phyloP scores from a whole-genome alignment of 2,329 filamentous ascomycete species.

The Beauveria asiatica region DNA sequence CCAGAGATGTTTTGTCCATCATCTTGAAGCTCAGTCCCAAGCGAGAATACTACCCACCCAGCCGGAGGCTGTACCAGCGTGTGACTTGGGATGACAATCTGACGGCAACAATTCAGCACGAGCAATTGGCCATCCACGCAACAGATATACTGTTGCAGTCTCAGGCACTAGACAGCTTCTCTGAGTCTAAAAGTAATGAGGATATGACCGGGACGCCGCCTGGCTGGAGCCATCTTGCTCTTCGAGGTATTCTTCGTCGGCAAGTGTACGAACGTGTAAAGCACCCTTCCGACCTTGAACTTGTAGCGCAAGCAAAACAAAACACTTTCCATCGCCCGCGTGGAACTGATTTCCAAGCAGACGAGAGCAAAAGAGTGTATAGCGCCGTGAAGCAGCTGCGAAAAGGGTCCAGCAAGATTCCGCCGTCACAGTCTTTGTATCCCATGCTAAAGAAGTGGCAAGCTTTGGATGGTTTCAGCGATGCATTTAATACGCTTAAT shows the following conservation, averaged over 20 bases:
- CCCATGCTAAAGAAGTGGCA: not conserved
- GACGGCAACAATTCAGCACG: conserved; percentile 29
- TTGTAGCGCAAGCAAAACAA: not conserved
- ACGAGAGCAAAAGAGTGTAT: not conserved
- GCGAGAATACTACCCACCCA: conserved; percentile 29
- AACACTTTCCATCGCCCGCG: not conserved
- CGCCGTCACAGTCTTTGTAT: not conserved
- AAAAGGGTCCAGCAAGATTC: not conserved
- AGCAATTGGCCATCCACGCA: conserved; percentile 24
- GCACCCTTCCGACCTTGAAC: not conserved
- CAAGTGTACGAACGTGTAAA: conserved; percentile 18
- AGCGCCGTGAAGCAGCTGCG: not conserved
- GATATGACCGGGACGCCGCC: not conserved
- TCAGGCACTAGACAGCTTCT: conserved; percentile 18
- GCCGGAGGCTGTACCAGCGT: conserved; percentile 25
- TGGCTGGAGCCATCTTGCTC: not conserved
- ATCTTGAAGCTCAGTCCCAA: conserved; percentile 20
- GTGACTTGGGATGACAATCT: conserved; percentile 24
- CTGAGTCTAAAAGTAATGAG: not conserved
- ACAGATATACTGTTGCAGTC: conserved; percentile 24
- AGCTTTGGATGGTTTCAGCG: not conserved
- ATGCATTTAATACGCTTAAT: not conserved
- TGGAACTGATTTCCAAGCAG: not conserved
- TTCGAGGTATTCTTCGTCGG: conserved; percentile 16
- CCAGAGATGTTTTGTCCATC: not conserved